These are phyloP conservation scores for Epichloe elymi DNA, from an alignment of 2,329 filamentous ascomycete genomes.

Conservation along the genomic window DNA sequence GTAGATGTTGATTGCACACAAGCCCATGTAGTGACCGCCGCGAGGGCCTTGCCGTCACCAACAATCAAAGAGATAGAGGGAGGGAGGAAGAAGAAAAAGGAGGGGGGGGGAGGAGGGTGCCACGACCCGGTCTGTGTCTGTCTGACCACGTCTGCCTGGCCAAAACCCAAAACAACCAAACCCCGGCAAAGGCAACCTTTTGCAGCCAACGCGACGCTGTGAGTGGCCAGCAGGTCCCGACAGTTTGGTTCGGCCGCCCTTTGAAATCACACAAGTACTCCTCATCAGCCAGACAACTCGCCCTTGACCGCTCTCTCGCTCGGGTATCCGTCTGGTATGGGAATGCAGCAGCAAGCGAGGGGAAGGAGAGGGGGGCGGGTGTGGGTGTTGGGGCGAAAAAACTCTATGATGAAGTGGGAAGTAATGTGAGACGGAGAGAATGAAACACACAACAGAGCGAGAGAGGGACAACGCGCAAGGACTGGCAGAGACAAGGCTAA, in stretches of 20 bases:
- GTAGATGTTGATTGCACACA: too few relatives aligned
- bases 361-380: too few relatives aligned
- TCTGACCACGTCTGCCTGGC: background rate
- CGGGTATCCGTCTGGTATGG: background rate
- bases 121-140: background rate
- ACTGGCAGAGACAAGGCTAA: too few relatives aligned
- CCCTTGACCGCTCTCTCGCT: background rate
- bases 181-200: background rate
- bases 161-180: too few relatives aligned
- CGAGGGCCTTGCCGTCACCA: too few relatives aligned
- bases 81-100: too few relatives aligned
- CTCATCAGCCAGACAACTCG: background rate
- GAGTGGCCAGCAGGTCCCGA: constrained; percentile 2
- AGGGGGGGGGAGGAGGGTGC: background rate
- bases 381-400: too few relatives aligned
- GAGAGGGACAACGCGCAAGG: too few relatives aligned
- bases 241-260: constrained; percentile 5
- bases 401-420: too few relatives aligned
- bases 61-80: background rate
- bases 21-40: too few relatives aligned
- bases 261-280: background rate
- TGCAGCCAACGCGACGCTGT: background rate
- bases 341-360: background rate
- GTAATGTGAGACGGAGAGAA: too few relatives aligned
- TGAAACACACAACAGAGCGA: too few relatives aligned